Conservation (phyloP, 75 land plant genomes). For the Selaginella tamariscina region DNA sequence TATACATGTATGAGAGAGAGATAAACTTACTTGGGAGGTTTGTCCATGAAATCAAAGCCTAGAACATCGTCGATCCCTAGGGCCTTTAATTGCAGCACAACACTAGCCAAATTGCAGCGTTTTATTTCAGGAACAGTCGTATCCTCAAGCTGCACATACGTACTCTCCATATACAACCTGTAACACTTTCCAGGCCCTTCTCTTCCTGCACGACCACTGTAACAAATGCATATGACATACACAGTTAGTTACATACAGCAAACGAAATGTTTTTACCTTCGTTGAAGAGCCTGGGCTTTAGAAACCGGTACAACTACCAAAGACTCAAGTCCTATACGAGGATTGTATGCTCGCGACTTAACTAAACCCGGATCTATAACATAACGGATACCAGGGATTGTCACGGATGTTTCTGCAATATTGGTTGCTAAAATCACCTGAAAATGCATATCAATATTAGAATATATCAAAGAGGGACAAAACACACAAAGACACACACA, state of each 20-base stretch:
- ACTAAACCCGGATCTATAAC: constrained; percentile 93
- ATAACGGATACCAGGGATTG: constrained; percentile 92
- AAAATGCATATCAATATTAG: not conserved
- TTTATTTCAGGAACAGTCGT: constrained; percentile 85
- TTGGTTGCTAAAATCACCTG: constrained; percentile 94
- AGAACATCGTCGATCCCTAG: constrained; percentile 80
- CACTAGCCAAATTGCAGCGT: constrained; percentile 83
- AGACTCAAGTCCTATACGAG: constrained; percentile 73
- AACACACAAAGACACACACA: not conserved
- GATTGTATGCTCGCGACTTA: constrained; percentile 72
- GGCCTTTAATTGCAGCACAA: constrained; percentile 89
- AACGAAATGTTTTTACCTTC: constrained; percentile 67
- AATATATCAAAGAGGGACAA: not conserved
- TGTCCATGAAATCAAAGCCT: constrained; percentile 92
- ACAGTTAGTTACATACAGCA: not conserved
- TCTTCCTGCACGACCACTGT: constrained; percentile 98
- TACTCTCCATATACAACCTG: constrained; percentile 66
- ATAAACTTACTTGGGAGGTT: constrained; percentile 55
- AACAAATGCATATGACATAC: not conserved
- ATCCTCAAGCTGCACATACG: constrained; percentile 56
- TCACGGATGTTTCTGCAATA: constrained; percentile 97
- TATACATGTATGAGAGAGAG: too few relatives aligned
- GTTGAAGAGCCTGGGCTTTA: constrained; percentile 93
- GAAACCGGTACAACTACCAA: constrained; percentile 63
- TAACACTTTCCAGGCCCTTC: constrained; percentile 92